These are phyloP conservation scores for Aspergillus fischeri DNA, from an alignment of 2,329 filamentous ascomycete species.

Conservation along the genomic window DNA sequence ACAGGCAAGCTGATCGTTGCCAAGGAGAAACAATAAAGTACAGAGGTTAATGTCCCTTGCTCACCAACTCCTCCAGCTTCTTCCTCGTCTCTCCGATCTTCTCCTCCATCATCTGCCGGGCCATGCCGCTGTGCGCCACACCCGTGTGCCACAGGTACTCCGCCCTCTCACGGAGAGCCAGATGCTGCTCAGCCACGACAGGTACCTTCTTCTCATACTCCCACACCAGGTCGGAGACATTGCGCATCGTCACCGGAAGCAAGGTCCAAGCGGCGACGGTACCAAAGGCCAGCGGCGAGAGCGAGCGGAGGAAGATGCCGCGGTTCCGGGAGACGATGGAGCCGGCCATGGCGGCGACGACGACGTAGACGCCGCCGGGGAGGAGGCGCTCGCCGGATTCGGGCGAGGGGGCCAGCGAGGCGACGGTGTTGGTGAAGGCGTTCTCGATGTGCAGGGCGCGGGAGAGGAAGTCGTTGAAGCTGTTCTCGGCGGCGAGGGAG, in stretches of 20 bases:
- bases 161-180: slow-evolving; percentile 65
- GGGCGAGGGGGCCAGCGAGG: slow-evolving; percentile 78
- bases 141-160: slow-evolving; percentile 68
- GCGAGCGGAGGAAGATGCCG: slow-evolving; percentile 73
- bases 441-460: slow-evolving; percentile 79
- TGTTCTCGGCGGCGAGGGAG: slow-evolving; percentile 70
- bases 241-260: slow-evolving; percentile 83
- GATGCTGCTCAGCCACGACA: slow-evolving; percentile 74
- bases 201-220: slow-evolving; percentile 89
- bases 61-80: slow-evolving; percentile 81
- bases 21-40: slow-evolving; percentile 3
- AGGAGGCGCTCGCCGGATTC: slow-evolving; percentile 85
- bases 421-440: slow-evolving; percentile 83
- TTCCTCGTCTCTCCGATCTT: slow-evolving; percentile 74
- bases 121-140: slow-evolving; percentile 67
- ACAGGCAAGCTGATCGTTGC: neutral
- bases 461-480: slow-evolving; percentile 77
- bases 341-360: slow-evolving; percentile 92
- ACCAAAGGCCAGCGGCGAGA: slow-evolving; percentile 74
- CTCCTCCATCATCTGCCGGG: slow-evolving; percentile 69
- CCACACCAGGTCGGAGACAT: slow-evolving; percentile 83
- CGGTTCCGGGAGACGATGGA: slow-evolving; percentile 87
- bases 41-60: slow-evolving; percentile 69
- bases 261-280: slow-evolving; percentile 78
- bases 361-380: slow-evolving; percentile 85